phyloP scores from a whole-genome alignment of 2,329 filamentous ascomycete species.

The Xenoacremonium recifei region DNA sequence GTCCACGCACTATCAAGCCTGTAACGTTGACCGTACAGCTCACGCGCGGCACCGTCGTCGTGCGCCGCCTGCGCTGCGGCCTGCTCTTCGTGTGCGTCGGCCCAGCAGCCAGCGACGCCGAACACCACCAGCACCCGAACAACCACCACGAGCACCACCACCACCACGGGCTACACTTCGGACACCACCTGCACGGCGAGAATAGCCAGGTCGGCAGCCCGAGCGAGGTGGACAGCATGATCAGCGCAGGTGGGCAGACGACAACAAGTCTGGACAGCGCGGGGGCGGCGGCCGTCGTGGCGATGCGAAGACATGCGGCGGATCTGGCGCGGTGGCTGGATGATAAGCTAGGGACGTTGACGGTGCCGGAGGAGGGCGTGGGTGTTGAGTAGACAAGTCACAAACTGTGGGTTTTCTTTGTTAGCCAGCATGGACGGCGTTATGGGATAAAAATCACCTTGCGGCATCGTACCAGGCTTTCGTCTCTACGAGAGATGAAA shows the following conservation, averaged over 20 bases:
- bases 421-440: slow-evolving; percentile 21
- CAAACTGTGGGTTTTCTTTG: slow-evolving; percentile 6
- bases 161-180: slow-evolving; percentile 13
- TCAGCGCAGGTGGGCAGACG: slow-evolving; percentile 45
- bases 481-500: no score
- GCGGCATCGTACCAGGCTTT: no score
- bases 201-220: slow-evolving; percentile 35
- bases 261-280: slow-evolving; percentile 38
- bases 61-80: slow-evolving; percentile 56
- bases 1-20: slow-evolving; percentile 29
- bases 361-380: slow-evolving; percentile 52
- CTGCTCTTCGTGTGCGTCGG: slow-evolving; percentile 63
- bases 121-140: slow-evolving; percentile 13
- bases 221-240: slow-evolving; percentile 46
- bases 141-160: slow-evolving; percentile 15
- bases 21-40: slow-evolving; percentile 58
- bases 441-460: no score
- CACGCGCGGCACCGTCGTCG: slow-evolving; percentile 56
- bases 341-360: slow-evolving; percentile 54
- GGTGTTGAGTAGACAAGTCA: slow-evolving; percentile 28
- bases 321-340: slow-evolving; percentile 61
- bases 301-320: slow-evolving; percentile 55
- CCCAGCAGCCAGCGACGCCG: slow-evolving; percentile 33
- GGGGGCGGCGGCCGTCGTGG: slow-evolving; percentile 46
- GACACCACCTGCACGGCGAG: slow-evolving; percentile 33